Conservation (phyloP, 805 yeast genomes). For the Cyberlindnera misumaiensis region DNA sequence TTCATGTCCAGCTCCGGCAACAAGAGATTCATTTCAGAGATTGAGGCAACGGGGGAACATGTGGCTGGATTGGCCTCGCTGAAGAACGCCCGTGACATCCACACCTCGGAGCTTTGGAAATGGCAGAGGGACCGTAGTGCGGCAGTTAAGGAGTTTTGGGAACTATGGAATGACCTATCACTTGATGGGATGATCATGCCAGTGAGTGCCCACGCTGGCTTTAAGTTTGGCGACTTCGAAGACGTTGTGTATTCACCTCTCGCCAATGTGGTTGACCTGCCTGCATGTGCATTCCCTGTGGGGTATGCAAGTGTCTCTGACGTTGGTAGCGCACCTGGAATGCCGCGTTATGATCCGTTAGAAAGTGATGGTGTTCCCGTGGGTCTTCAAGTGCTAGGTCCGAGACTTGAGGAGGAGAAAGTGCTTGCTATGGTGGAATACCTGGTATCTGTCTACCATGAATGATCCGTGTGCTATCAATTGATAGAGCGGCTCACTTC, state of each 20-base stretch:
- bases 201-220: slow-evolving; percentile 33
- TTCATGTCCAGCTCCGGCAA: slow-evolving; percentile 35
- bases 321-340: slow-evolving; percentile 1
- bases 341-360: slow-evolving; percentile 3
- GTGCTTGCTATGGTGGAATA: slow-evolving; percentile 9
- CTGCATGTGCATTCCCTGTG: slow-evolving; percentile 53
- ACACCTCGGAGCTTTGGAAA: slow-evolving; percentile 35
- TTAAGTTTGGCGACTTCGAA: slow-evolving; percentile 31
- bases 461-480: too few species aligned
- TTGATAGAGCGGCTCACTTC: slow-evolving; percentile 15
- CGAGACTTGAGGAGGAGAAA: slow-evolving; percentile 18
- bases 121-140: slow-evolving; percentile 32
- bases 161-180: slow-evolving; percentile 33
- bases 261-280: slow-evolving; percentile 50
- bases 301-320: slow-evolving; percentile 21
- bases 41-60: slow-evolving; percentile 32
- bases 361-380: slow-evolving; percentile 10
- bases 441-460: too few species aligned
- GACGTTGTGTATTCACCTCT: slow-evolving; percentile 48
- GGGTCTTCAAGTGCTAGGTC: slow-evolving; percentile 20
- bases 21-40: slow-evolving; percentile 26
- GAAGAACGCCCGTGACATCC: slow-evolving; percentile 29
- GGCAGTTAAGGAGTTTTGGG: slow-evolving; percentile 32
- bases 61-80: slow-evolving; percentile 32
- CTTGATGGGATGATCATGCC: slow-evolving; percentile 48